Evolutionary conservation across 495 filamentous ascomycete species (phyloP).

Genomic region (Lichina pygmaea): DNA sequence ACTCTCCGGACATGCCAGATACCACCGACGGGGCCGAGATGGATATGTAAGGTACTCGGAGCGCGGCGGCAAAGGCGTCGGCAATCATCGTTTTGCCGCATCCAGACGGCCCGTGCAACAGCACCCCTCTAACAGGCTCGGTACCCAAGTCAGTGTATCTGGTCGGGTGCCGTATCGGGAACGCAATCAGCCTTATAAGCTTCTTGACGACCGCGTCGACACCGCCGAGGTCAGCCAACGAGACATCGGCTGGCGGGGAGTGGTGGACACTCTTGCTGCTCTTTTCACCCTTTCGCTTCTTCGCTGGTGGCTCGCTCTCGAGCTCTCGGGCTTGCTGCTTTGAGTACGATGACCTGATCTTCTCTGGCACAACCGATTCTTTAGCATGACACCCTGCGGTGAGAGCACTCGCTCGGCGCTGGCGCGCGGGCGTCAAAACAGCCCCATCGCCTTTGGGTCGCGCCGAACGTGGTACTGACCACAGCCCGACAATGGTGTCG

Average conservation of each 20-base stretch:
- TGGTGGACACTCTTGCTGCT: conserved; percentile 19
- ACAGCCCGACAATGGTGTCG: neutral
- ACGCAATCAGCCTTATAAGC: conserved; percentile 54
- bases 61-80: conserved; percentile 63
- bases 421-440: too few species aligned
- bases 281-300: conserved; percentile 28
- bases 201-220: conserved; percentile 53
- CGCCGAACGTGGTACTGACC: neutral
- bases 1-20: conserved; percentile 88
- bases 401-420: neutral
- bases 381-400: neutral
- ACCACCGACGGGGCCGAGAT: conserved; percentile 76
- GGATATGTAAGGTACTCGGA: conserved; percentile 67
- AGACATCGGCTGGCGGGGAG: conserved; percentile 48
- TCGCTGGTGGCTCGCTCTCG: conserved; percentile 41
- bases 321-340: conserved; percentile 22
- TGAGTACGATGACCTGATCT: conserved; percentile 6
- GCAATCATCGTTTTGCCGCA: conserved; percentile 92
- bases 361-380: neutral
- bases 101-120: conserved; percentile 79
- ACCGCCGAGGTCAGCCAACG: conserved; percentile 61
- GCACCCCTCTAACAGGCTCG: conserved; percentile 32
- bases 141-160: conserved; percentile 36
- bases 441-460: too few species aligned
- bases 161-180: conserved; percentile 42